These are phyloP conservation scores for Paecilomyces dactylethromorphus DNA, from an alignment of 2,329 filamentous ascomycete genomes.

Conservation along the genomic window DNA sequence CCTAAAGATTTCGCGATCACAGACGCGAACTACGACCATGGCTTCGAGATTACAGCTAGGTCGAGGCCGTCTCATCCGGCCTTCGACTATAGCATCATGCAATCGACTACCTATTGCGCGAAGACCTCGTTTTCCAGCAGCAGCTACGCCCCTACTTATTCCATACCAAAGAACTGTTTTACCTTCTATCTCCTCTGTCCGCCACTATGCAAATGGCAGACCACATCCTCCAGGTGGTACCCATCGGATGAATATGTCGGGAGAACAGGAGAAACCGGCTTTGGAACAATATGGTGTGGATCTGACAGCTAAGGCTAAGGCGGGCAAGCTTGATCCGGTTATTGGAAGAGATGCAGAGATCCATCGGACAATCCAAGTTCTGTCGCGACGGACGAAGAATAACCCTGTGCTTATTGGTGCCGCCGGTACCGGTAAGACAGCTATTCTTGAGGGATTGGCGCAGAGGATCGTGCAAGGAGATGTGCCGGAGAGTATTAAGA, in stretches of 20 bases:
- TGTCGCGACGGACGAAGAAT: conserved; percentile 90
- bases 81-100: conserved; percentile 14
- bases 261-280: conserved; percentile 71
- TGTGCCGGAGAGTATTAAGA: conserved; percentile 91
- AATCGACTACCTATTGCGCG: conserved; percentile 12
- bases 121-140: conserved; percentile 12
- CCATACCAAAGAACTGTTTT: conserved; percentile 3
- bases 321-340: conserved; percentile 89
- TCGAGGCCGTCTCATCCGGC: conserved; percentile 22
- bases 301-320: conserved; percentile 74
- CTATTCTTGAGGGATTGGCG: conserved; percentile 83
- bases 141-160: conserved; percentile 9
- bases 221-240: conserved; percentile 88
- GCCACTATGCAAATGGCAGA: conserved; percentile 52
- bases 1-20: neutral
- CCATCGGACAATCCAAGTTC: conserved; percentile 85
- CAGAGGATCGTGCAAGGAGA: conserved; percentile 86
- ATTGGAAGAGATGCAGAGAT: conserved; percentile 91
- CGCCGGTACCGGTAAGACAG: conserved; percentile 89
- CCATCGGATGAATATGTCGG: conserved; percentile 84
- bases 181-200: conserved; percentile 13
- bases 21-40: conserved; percentile 16
- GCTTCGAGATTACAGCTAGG: conserved; percentile 25
- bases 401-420: conserved; percentile 91
- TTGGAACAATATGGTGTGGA: conserved; percentile 89